phyloP scores from a whole-genome alignment of 176 grass and related monocot genomes.

The Lolium multiflorum region DNA sequence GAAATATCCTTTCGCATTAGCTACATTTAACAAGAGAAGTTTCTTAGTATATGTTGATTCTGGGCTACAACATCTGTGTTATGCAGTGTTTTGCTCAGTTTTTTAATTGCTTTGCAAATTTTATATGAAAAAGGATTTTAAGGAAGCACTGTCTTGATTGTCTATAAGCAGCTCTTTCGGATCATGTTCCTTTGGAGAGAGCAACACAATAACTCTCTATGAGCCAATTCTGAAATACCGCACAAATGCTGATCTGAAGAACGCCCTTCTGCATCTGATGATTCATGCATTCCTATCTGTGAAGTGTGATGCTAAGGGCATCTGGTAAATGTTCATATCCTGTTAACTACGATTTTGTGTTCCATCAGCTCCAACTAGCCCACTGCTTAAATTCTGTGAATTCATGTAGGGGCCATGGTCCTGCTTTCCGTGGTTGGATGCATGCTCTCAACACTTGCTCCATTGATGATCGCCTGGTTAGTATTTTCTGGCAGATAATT shows the following conservation, averaged over 20 bases:
- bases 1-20: background rate
- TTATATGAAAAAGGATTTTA: slow-evolving; percentile 21
- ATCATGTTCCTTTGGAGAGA: slow-evolving; percentile 50
- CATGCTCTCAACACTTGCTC: slow-evolving; percentile 66
- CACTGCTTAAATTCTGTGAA: slow-evolving; percentile 29
- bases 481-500: slow-evolving; percentile 39
- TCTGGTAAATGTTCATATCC: slow-evolving; percentile 42
- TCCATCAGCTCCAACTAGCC: background rate
- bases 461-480: slow-evolving; percentile 55
- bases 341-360: slow-evolving; percentile 14
- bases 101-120: background rate
- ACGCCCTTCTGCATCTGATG: slow-evolving; percentile 87
- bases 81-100: slow-evolving; percentile 9
- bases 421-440: slow-evolving; percentile 69
- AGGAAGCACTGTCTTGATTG: slow-evolving; percentile 26
- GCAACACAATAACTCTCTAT: slow-evolving; percentile 67
- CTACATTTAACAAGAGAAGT: slow-evolving; percentile 1
- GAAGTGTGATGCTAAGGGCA: slow-evolving; percentile 10
- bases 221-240: slow-evolving; percentile 33
- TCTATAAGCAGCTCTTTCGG: slow-evolving; percentile 55
- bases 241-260: slow-evolving; percentile 61
- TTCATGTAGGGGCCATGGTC: slow-evolving; percentile 60
- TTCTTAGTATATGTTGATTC: background rate
- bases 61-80: background rate
- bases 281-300: slow-evolving; percentile 83